Base-by-base conservation (phyloP, 331 rosid genomes). In the Erythrophleum ivorense region DNA sequence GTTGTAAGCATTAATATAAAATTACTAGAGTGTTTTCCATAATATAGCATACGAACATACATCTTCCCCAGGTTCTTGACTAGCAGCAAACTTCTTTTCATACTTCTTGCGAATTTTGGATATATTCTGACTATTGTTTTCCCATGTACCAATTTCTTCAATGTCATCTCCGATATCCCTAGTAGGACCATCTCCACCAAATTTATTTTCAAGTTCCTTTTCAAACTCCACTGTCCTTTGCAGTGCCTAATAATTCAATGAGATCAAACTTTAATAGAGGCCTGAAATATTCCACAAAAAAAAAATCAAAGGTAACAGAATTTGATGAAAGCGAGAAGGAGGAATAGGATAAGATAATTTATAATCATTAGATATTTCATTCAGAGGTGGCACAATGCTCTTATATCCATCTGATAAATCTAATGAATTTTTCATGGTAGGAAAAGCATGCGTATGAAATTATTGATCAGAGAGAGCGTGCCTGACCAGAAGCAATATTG, bases 191-290 rank as follows among this genome's bases (percentile, higher is more conserved):
- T 97, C 97, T 81, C 94, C 98, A 14, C 97, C 98, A 80, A 94
- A 94, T 85, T 94, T 94, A 81, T 92, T 97, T 60, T 97, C 98
- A 88, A 94, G 83, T 84, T 94, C 98, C 85, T 94, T 97, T 82
- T 94, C 98, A 88, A 94, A 94, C 83, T 94, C 97, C 76, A 92
- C 86, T 77, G 98, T 94, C 78, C 97, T 85, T 77, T 94, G 98
- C 77, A 94, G 87, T 67, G 97, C 97, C 98, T 94, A 76, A 77
- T 64, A 58, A 66, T 74, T 54, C 72, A 71, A 84, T 79, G 73
- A n/a, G n/a, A n/a, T n/a, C n/a, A 80, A 85, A 82, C n/a, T n/a
- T n/a, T n/a, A n/a, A n/a, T 77, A 58, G n/a, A n/a, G n/a, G n/a
- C n/a, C 80, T 59, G 49, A 81, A 71, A 76, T 70, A 65, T 75